Percentiles rank a stretch among this genome's conserved stretches.
Conservation (phyloP, 1,139 yeast species). For the Candida tetrigidarum region DNA sequence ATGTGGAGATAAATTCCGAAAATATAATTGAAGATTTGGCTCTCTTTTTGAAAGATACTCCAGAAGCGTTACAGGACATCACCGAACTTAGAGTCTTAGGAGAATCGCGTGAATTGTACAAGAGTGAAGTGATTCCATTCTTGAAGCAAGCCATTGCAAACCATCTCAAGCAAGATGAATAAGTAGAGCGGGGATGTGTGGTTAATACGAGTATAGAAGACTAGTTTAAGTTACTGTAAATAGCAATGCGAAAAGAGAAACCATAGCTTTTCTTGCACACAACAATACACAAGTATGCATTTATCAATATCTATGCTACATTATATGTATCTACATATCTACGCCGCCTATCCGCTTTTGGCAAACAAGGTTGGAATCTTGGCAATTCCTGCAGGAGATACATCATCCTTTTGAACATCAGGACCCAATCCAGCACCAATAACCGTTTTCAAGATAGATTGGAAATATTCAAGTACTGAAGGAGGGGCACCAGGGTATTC, state of each 20-base stretch:
- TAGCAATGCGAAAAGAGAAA: background rate
- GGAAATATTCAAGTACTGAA: conserved; percentile 10
- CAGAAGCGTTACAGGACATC: conserved; percentile 59
- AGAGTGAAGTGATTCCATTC: conserved; percentile 48
- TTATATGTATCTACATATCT: too few relatives aligned
- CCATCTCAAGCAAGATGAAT: conserved; percentile 21
- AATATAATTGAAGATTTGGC: conserved; percentile 43
- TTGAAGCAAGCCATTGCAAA: conserved; percentile 36
- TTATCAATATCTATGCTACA: too few relatives aligned
- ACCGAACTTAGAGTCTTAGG: conserved; percentile 42
- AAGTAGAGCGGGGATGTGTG: too few relatives aligned
- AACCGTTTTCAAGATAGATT: conserved; percentile 5
- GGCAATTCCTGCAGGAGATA: background rate
- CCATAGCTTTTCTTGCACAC: background rate
- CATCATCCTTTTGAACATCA: conserved; percentile 5
- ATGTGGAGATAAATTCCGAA: conserved; percentile 3
- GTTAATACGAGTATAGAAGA: too few relatives aligned
- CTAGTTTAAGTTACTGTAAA: conserved; percentile 5
- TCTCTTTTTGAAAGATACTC: conserved; percentile 47
- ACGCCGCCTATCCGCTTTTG: too few relatives aligned
- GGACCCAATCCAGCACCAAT: conserved; percentile 9
- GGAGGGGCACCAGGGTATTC: conserved; percentile 22
- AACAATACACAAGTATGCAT: background rate
- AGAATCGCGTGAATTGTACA: conserved; percentile 32
- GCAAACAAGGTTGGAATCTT: background rate